Evolutionary conservation across 1,284 basidiomycete genomes (phyloP).

Genomic region (Ustilago bromivora): DNA sequence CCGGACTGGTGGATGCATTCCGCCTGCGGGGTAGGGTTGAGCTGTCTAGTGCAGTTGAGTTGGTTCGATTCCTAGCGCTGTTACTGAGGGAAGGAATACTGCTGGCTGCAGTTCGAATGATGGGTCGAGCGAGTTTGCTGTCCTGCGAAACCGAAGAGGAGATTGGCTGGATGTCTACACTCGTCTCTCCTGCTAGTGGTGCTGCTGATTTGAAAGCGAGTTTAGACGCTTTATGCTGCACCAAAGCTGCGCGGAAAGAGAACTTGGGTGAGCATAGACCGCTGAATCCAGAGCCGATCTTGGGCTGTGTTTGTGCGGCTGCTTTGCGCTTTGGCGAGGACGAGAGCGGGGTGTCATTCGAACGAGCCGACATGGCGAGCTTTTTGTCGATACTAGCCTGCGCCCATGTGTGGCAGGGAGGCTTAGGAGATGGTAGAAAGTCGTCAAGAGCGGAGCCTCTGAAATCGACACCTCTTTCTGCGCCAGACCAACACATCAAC

Average conservation of each 20-base stretch:
- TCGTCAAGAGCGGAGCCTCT: not conserved
- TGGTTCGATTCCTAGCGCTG: constrained; percentile 15
- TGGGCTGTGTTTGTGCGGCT: constrained; percentile 4
- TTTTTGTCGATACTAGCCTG: too few species aligned
- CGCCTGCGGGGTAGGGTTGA: constrained; percentile 10
- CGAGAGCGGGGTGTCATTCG: not conserved
- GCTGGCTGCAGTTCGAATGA: constrained; percentile 12
- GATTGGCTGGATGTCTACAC: not conserved
- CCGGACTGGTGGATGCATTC: constrained; percentile 13
- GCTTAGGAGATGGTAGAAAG: constrained; percentile 18
- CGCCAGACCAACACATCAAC: constrained; percentile 38
- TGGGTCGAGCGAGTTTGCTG: constrained; percentile 7
- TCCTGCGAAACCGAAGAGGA: constrained; percentile 7
- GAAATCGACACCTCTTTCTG: constrained; percentile 1
- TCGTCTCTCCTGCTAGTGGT: not conserved
- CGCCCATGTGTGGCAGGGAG: not conserved
- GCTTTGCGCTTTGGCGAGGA: constrained; percentile 33
- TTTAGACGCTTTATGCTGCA: constrained; percentile 32
- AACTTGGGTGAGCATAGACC: constrained; percentile 40
- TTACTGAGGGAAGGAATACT: constrained; percentile 33
- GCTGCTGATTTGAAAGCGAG: constrained; percentile 9
- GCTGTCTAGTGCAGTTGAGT: constrained; percentile 25
- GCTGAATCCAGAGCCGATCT: constrained; percentile 10
- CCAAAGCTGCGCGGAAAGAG: constrained; percentile 41
- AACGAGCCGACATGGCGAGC: constrained; percentile 23